Evolutionary conservation across 1,284 basidiomycete species (phyloP), one percentile per base, ranked within the genome.

Genomic region (Rhodotorula sp.): DNA sequence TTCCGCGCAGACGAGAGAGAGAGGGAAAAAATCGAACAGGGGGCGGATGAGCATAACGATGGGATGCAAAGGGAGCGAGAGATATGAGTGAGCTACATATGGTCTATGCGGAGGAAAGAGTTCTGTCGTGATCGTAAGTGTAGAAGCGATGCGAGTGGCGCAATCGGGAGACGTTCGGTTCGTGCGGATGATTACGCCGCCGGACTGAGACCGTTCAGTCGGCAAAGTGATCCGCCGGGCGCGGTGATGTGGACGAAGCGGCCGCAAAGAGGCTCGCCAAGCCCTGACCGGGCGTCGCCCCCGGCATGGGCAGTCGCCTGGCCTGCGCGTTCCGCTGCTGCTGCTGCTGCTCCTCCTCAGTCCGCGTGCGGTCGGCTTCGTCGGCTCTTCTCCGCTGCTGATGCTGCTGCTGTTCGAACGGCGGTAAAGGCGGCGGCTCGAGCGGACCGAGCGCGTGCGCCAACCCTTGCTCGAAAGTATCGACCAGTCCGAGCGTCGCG

Each of bases 401-500:
- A 26, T n/a, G 14, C n/a, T 26, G 54, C 26, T 26, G 54, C 26
- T 55, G 26, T 28, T 55, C 54, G 3, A n/a, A 19, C 38, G 64
- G 49, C 45, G 56, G 60, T 1, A 67, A 18, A 15, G 26, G 45
- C 18, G 70, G 72, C 45, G 66, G 67, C 31, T 76, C 75, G 43
- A 76, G 57, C 18, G 75, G 75, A 2, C 72, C 75, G 2, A 76
- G 48, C 3, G 75, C 72, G 14, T 56, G 49, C 19, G 64, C 66
- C 6, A 76, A 47, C 8, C 67, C 67, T 34, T 69, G 66, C 50
- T 79, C 78, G 57, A 79, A 76, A 28, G 71, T 73, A 21, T 79
- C 77, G 59, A 78, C 71, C 6, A 77, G 34, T 10, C 70, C 68
- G 52, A 77, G 48, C 21, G 75, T 70, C 45, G 77, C 71, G 21